Evolutionary conservation across 2,329 filamentous ascomycete species (phyloP), one percentile per base, ranked within the genome.

Genomic region (Malbranchea zuffiana): DNA sequence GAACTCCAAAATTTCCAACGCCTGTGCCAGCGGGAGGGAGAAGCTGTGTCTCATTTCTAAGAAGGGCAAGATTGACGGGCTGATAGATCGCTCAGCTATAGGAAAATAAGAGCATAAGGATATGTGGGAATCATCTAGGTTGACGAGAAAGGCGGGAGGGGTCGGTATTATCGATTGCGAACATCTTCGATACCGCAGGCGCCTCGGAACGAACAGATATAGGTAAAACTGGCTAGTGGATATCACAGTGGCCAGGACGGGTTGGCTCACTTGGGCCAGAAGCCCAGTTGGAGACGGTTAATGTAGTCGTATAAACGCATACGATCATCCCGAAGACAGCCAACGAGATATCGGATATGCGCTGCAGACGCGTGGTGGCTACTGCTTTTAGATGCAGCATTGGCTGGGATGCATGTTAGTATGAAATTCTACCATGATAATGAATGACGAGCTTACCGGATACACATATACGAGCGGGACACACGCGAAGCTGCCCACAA

Each of bases 381-480:
- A 93, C 81, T 8, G 76, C 86, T 54, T 72, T 79, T 63, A 83
- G 82, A 56, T 98, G 90, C 35, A 98, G 75, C 59, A 98, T 69
- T 29, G 90, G 88, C 85, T 95, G 49, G 39, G 35, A 40, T 47
- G 36, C 46, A 44, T 13, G 27, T 30, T 6, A 29, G 13, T 16
- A 17, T 28, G 17, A 3, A 13, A 34, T 16, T 20, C 18, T 8
- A 15, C 30, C 17, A 23, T 32, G 17, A 36, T 37, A 26, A 32
- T 16, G 20, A 18, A n/a, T 21, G 20, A 24, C 12, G 16, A 25
- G 75, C 84, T 72, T 72, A 95, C 87, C 47, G 90, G 92, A 57
- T 98, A 98, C 37, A 98, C 92, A 54, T 92, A 96, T 44, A 96
- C 90, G 40, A 98, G 67, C 29, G 90, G 90, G 50, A 98, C 90